Percentiles rank a stretch among this genome's conserved stretches.
phyloP scores from a whole-genome alignment of 176 grass and related monocot genomes.

The Rhipidocladum racemiflorum region DNA sequence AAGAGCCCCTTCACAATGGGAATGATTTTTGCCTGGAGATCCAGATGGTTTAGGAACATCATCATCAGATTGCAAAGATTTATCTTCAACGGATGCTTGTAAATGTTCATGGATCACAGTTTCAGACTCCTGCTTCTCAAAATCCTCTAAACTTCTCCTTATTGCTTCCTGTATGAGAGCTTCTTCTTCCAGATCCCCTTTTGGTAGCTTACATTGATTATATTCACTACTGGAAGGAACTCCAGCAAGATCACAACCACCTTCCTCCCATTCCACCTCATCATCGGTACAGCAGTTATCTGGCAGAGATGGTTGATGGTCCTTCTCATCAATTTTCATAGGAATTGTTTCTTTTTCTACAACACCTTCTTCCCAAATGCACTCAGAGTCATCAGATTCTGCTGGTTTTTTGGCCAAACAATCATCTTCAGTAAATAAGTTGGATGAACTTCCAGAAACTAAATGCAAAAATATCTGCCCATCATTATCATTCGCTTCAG shows the following conservation, averaged over 20 bases:
- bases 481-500: slow-evolving; percentile 49
- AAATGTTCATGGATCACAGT: slow-evolving; percentile 31
- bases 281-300: slow-evolving; percentile 45
- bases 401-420: slow-evolving; percentile 29
- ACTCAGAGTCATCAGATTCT: slow-evolving; percentile 58
- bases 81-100: slow-evolving; percentile 21
- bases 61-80: slow-evolving; percentile 22
- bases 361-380: slow-evolving; percentile 71
- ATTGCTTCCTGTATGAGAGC: slow-evolving; percentile 88
- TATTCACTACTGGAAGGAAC: slow-evolving; percentile 51
- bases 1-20: slow-evolving; percentile 10
- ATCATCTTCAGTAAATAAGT: slow-evolving; percentile 28
- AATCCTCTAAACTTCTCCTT: slow-evolving; percentile 77
- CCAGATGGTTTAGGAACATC: slow-evolving; percentile 23
- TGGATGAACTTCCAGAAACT: slow-evolving; percentile 50
- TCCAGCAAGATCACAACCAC: slow-evolving; percentile 45
- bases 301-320: slow-evolving; percentile 31
- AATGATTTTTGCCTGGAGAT: not conserved
- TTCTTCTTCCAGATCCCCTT: slow-evolving; percentile 78
- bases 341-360: slow-evolving; percentile 37
- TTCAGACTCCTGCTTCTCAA: slow-evolving; percentile 36
- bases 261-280: slow-evolving; percentile 80
- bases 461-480: slow-evolving; percentile 83
- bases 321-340: slow-evolving; percentile 32
- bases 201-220: slow-evolving; percentile 49